These are phyloP conservation scores for Colletotrichum truncatum DNA, from an alignment of 2,329 filamentous ascomycete species.

Conservation along the genomic window DNA sequence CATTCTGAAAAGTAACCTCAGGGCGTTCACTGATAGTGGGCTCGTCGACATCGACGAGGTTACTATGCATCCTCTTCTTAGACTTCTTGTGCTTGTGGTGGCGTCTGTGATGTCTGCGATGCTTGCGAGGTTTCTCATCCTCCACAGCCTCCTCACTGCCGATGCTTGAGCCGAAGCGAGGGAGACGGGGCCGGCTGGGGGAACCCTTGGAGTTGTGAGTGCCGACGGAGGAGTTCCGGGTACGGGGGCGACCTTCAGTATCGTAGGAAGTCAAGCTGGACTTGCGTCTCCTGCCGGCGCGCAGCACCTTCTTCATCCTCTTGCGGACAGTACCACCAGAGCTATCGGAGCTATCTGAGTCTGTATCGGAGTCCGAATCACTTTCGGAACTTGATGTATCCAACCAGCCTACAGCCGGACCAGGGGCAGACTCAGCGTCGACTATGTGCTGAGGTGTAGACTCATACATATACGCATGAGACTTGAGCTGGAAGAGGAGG, in stretches of 20 bases:
- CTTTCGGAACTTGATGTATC: constrained; percentile 72
- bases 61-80: constrained; percentile 54
- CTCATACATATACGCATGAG: constrained; percentile 90
- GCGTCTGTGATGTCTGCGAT: constrained; percentile 46
- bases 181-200: constrained; percentile 44
- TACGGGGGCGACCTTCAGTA: constrained; percentile 45
- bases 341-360: constrained; percentile 71
- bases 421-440: constrained; percentile 89
- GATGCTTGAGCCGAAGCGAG: constrained; percentile 46
- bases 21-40: constrained; percentile 43
- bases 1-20: constrained; percentile 37
- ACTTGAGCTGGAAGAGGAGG: constrained; percentile 90
- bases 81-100: constrained; percentile 51
- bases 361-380: constrained; percentile 69
- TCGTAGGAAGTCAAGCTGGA: constrained; percentile 78
- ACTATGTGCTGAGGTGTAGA: constrained; percentile 93
- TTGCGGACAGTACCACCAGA: constrained; percentile 74
- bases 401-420: constrained; percentile 83
- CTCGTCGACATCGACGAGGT: constrained; percentile 38
- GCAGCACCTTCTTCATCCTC: constrained; percentile 79
- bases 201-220: constrained; percentile 48
- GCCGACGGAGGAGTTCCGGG: constrained; percentile 53
- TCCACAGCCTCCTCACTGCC: constrained; percentile 55
- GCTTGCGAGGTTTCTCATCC: constrained; percentile 50
- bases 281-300: constrained; percentile 76